Evolutionary conservation across 2,329 filamentous ascomycete species (phyloP).

Genomic region (Bipolaris bicolor): DNA sequence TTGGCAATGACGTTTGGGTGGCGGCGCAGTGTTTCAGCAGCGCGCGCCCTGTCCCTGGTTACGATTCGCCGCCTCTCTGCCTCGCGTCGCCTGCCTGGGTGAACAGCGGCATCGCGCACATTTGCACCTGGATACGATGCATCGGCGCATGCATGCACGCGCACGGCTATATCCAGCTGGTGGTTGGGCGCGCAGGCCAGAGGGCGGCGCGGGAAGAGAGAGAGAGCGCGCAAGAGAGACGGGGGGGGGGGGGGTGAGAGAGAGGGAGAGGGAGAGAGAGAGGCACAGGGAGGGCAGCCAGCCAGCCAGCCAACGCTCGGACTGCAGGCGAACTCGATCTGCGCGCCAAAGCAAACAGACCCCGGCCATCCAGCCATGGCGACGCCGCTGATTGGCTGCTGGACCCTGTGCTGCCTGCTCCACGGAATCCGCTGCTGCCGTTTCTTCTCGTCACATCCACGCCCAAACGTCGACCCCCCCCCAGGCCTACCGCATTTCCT

Average conservation of each 20-base stretch:
- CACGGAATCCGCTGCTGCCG: slow-evolving; percentile 13
- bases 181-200: not conserved
- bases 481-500: slow-evolving; percentile 8
- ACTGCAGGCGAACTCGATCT: slow-evolving; percentile 30
- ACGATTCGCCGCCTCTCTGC: not conserved
- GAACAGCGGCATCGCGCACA: not conserved
- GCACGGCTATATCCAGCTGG: not conserved
- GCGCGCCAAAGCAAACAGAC: slow-evolving; percentile 17
- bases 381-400: slow-evolving; percentile 7
- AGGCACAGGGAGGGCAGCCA: not conserved
- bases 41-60: slow-evolving; percentile 10
- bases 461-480: slow-evolving; percentile 5
- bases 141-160: not conserved
- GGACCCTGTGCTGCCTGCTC: not conserved
- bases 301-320: slow-evolving; percentile 8
- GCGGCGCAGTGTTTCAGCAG: slow-evolving; percentile 18
- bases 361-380: not conserved
- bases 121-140: too few relatives aligned
- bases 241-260: not conserved
- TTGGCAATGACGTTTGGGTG: slow-evolving; percentile 18
- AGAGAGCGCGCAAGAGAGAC: not conserved
- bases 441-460: slow-evolving; percentile 17
- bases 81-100: not conserved
- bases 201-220: not conserved
- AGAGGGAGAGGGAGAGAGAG: not conserved